Conservation (phyloP, 2,329 filamentous ascomycete species). For the Microdochium trichocladiopsis region DNA sequence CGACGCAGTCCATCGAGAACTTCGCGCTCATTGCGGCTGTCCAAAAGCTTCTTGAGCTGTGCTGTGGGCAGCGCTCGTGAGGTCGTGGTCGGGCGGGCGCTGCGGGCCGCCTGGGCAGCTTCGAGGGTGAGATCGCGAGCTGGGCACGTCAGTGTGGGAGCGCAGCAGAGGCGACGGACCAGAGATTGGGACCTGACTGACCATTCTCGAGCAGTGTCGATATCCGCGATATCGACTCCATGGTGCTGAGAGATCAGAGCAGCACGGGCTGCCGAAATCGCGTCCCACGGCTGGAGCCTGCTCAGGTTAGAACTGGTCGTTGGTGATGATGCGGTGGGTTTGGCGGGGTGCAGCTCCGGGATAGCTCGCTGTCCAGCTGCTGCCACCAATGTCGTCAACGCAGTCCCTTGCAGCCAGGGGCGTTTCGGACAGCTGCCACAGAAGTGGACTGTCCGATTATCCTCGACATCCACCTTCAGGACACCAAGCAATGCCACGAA, state of each 20-base stretch:
- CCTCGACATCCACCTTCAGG: not conserved
- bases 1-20: constrained; percentile 85
- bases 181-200: constrained; percentile 32
- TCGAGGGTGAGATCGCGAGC: constrained; percentile 96
- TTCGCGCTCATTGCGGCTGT: constrained; percentile 88
- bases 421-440: not conserved
- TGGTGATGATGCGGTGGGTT: constrained; percentile 1
- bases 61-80: constrained; percentile 63
- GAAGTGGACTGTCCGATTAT: not conserved
- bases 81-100: constrained; percentile 41
- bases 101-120: constrained; percentile 82
- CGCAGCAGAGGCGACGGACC: too few species aligned
- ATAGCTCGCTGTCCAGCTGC: not conserved
- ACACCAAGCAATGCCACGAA: not conserved
- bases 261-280: not conserved
- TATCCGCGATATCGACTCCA: constrained; percentile 96
- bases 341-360: constrained; percentile 3
- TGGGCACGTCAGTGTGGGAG: constrained; percentile 28
- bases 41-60: constrained; percentile 90
- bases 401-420: not conserved
- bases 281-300: constrained; percentile 4
- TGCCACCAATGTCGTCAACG: not conserved
- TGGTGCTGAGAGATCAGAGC: constrained; percentile 25
- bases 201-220: constrained; percentile 92
- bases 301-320: not conserved